Conservation (phyloP, 306 rosid genomes). For the Pachyrhizus erosus region DNA sequence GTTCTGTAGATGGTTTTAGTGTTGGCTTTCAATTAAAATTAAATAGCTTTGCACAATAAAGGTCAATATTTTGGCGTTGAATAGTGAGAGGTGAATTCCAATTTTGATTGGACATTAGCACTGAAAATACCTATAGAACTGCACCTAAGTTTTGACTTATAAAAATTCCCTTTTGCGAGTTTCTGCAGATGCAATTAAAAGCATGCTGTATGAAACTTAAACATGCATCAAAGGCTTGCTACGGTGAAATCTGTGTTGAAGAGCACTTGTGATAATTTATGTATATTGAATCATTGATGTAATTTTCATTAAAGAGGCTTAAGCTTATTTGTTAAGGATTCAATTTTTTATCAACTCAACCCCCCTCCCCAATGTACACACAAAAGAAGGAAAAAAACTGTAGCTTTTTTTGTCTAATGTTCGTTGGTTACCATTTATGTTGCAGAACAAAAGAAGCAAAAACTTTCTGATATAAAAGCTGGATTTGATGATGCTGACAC, state of each 20-base stretch:
- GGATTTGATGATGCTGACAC: constrained; percentile 68
- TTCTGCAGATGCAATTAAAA: neutral
- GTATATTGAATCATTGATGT: neutral
- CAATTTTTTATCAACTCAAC: neutral
- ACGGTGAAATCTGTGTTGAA: neutral
- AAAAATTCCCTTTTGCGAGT: neutral
- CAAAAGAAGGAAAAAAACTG: neutral
- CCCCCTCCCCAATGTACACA: neutral
- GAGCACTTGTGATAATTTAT: constrained; percentile 15
- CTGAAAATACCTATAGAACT: neutral
- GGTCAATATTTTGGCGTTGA: neutral
- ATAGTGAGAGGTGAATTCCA: neutral
- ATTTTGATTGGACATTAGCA: neutral
- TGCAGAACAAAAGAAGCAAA: constrained; percentile 63
- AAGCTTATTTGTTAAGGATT: constrained; percentile 14
- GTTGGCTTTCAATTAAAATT: neutral
- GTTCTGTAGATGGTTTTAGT: neutral
- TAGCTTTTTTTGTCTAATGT: neutral
- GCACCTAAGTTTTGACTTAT: neutral
- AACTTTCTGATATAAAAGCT: constrained; percentile 54
- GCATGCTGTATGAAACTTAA: neutral
- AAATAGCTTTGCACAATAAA: neutral
- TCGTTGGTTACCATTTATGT: constrained; percentile 19
- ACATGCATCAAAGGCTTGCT: neutral
- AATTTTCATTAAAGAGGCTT: neutral